Evolutionary conservation across 768 basidiomycete genomes (phyloP).

Genomic region (Cystobasidium ongulense): DNA sequence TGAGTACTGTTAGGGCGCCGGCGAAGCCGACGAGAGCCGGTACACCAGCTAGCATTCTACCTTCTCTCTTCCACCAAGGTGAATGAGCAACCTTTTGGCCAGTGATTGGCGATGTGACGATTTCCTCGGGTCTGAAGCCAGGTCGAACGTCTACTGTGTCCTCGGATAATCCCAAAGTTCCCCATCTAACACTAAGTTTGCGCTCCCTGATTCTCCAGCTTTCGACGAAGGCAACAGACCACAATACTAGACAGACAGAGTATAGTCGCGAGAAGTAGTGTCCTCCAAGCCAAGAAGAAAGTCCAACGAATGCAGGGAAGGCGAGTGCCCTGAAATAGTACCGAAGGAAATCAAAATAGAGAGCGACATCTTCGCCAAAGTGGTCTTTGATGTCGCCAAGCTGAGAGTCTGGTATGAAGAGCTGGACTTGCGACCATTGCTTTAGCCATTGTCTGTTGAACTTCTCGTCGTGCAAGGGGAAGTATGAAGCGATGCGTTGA

Average conservation of each 20-base stretch:
- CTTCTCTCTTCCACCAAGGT: slow-evolving; percentile 67
- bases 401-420: slow-evolving; percentile 48
- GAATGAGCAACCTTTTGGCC: slow-evolving; percentile 43
- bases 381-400: slow-evolving; percentile 66
- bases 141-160: slow-evolving; percentile 7
- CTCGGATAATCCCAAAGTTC: slow-evolving; percentile 61
- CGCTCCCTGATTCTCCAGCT: slow-evolving; percentile 84
- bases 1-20: slow-evolving; percentile 57
- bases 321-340: slow-evolving; percentile 70
- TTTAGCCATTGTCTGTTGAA: slow-evolving; percentile 74
- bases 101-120: slow-evolving; percentile 13
- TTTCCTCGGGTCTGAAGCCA: slow-evolving; percentile 1
- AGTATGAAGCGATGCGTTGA: slow-evolving; percentile 70
- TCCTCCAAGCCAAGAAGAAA: slow-evolving; percentile 61
- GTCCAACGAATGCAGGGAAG: slow-evolving; percentile 65
- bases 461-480: slow-evolving; percentile 71
- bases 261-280: slow-evolving; percentile 68
- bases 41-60: slow-evolving; percentile 47
- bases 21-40: slow-evolving; percentile 59
- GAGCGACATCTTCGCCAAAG: slow-evolving; percentile 73
- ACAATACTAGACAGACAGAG: slow-evolving; percentile 66
- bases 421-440: slow-evolving; percentile 57
- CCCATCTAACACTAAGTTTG: slow-evolving; percentile 71
- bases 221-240: slow-evolving; percentile 80
- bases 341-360: slow-evolving; percentile 49